A percentile compares a stretch with the other conserved stretches of the same genome.
Conservation (phyloP, 2,329 filamentous ascomycete genomes). For the Tympanopsis confertula region DNA sequence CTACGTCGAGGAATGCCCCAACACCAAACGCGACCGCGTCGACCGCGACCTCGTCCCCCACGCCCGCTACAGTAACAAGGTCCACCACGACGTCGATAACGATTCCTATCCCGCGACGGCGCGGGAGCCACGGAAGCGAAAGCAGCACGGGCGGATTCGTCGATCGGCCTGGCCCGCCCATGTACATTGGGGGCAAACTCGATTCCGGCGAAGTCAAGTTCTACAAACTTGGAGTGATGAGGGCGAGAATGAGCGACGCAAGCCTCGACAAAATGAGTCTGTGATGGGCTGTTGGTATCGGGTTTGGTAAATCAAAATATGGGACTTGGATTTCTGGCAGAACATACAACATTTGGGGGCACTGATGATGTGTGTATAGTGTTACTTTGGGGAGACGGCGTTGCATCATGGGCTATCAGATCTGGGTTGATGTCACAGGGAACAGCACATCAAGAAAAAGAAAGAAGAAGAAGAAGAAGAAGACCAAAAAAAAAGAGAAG, state of each 20-base stretch:
- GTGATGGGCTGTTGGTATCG: too few relatives aligned
- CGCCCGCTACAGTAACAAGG: neutral
- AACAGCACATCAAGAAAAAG: too few relatives aligned
- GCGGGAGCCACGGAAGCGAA: neutral
- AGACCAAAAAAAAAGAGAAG: too few relatives aligned
- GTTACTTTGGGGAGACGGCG: too few relatives aligned
- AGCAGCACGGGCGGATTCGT: neutral
- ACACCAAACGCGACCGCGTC: neutral
- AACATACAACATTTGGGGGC: too few relatives aligned
- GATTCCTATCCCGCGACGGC: neutral
- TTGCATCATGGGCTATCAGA: too few relatives aligned
- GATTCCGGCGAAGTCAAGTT: neutral
- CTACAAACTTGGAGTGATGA: neutral
- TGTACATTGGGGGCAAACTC: neutral
- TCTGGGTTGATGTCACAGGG: too few relatives aligned
- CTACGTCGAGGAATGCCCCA: neutral
- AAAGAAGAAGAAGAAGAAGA: too few relatives aligned
- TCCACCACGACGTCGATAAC: neutral
- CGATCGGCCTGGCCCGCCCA: neutral
- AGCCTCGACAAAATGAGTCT: neutral
- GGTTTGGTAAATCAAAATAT: too few relatives aligned
- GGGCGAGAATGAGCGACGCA: neutral
- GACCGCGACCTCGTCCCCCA: neutral
- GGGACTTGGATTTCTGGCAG: too few relatives aligned
- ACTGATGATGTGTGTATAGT: too few relatives aligned